A percentile compares a stretch with the other conserved stretches of the same genome.
Conservation (phyloP, 805 yeast species). For the Grigorovia jiainica region DNA sequence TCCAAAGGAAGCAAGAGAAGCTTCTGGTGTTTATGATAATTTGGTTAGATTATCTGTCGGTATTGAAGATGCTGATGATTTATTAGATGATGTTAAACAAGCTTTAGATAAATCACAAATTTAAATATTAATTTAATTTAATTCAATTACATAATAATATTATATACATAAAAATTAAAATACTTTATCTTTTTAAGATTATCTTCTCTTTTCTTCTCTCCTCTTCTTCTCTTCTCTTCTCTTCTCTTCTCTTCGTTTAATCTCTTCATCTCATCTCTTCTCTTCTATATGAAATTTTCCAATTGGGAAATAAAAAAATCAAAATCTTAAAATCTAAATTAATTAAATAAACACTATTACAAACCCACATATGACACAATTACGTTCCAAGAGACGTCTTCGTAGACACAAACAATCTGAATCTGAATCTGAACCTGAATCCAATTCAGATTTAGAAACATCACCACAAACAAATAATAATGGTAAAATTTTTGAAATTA, state of each 20-base stretch:
- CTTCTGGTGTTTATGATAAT: slow-evolving; percentile 73
- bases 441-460: background rate
- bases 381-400: background rate
- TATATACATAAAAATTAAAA: too few species aligned
- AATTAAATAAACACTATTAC: background rate
- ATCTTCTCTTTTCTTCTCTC: too few species aligned
- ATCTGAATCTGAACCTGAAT: background rate
- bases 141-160: too few species aligned
- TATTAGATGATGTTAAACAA: slow-evolving; percentile 59
- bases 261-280: too few species aligned
- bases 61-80: slow-evolving; percentile 73
- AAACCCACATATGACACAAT: background rate
- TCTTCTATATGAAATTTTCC: too few species aligned
- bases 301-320: slow-evolving; percentile 39
- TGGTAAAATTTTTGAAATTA: slow-evolving; percentile 52
- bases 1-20: slow-evolving; percentile 67
- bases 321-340: too few species aligned
- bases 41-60: slow-evolving; percentile 79
- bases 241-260: too few species aligned
- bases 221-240: too few species aligned
- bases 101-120: slow-evolving; percentile 42
- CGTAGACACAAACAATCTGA: background rate
- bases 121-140: too few species aligned
- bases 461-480: slow-evolving; percentile 2
- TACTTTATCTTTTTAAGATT: too few species aligned